Evolutionary conservation across 192 early-diverging fungal species (phyloP).

Genomic region (Backusella circina): DNA sequence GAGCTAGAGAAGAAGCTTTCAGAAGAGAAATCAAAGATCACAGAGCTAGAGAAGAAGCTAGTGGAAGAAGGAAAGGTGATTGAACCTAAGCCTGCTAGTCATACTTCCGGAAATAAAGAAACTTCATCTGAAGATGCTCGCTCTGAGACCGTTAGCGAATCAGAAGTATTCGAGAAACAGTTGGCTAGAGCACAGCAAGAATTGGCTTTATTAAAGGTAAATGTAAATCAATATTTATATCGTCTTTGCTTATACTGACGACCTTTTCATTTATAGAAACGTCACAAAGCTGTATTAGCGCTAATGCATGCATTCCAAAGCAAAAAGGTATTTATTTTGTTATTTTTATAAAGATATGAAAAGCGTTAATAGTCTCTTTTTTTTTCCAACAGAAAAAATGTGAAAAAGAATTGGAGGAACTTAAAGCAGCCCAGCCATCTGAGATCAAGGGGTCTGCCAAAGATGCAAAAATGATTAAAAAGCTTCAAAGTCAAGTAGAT

Average conservation of each 20-base stretch:
- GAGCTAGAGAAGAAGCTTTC: neutral
- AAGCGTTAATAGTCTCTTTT: neutral
- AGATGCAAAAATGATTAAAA: neutral
- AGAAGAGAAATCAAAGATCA: neutral
- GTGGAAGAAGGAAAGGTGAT: neutral
- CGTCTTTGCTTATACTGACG: neutral
- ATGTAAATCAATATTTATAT: neutral
- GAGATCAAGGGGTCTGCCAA: neutral
- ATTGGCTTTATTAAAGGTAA: neutral
- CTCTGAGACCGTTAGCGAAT: neutral
- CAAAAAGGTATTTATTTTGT: neutral
- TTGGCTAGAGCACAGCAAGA: neutral
- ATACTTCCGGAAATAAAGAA: neutral
- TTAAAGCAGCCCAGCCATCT: neutral
- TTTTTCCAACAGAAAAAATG: neutral
- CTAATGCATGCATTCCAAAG: neutral
- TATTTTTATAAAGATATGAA: neutral
- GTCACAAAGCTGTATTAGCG: neutral
- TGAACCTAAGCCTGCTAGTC: neutral
- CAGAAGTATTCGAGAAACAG: neutral
- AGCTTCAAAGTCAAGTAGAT: neutral
- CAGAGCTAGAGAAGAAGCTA: neutral
- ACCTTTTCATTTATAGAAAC: neutral
- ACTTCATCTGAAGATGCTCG: neutral
- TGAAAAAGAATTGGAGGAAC: neutral